Percentiles rank a stretch among this genome's conserved stretches.
Evolutionary conservation across 257 asterid species (phyloP).

Genomic region (Cinchona pubescens): DNA sequence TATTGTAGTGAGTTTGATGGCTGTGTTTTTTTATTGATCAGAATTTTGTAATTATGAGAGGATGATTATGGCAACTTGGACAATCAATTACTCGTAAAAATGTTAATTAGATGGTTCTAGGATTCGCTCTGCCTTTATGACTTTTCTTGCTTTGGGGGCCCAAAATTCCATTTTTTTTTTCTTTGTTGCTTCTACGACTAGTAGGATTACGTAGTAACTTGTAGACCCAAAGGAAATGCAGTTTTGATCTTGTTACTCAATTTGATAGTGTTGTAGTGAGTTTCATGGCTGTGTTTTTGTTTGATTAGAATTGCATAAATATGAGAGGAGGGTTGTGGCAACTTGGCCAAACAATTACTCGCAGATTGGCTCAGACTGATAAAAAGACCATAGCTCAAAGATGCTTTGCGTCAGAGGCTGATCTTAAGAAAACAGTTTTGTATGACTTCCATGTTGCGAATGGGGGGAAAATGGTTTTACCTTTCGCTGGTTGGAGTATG

Average conservation of each 20-base stretch:
- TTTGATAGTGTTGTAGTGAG: neutral
- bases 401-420: slow-evolving; percentile 91
- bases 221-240: neutral
- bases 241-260: neutral
- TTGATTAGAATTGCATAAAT: slow-evolving; percentile 31
- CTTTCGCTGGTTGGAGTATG: slow-evolving; percentile 99
- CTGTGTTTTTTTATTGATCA: slow-evolving; percentile 14
- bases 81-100: slow-evolving; percentile 90
- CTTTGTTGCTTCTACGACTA: neutral
- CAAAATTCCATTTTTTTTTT: too few relatives aligned
- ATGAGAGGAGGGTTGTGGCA: slow-evolving; percentile 99
- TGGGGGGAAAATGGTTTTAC: slow-evolving; percentile 99
- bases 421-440: slow-evolving; percentile 85
- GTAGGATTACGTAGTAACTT: neutral
- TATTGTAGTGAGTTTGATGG: neutral
- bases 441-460: slow-evolving; percentile 87
- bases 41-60: slow-evolving; percentile 66
- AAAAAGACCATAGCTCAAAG: slow-evolving; percentile 68
- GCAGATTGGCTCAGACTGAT: slow-evolving; percentile 68
- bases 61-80: slow-evolving; percentile 98
- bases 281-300: neutral
- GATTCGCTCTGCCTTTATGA: too few relatives aligned
- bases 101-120: too few relatives aligned
- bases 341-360: slow-evolving; percentile 87
- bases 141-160: too few relatives aligned